Percentiles rank a stretch among this genome's conserved stretches.
phyloP scores from a whole-genome alignment of 306 rosid species.

The Cicer yamashitae region DNA sequence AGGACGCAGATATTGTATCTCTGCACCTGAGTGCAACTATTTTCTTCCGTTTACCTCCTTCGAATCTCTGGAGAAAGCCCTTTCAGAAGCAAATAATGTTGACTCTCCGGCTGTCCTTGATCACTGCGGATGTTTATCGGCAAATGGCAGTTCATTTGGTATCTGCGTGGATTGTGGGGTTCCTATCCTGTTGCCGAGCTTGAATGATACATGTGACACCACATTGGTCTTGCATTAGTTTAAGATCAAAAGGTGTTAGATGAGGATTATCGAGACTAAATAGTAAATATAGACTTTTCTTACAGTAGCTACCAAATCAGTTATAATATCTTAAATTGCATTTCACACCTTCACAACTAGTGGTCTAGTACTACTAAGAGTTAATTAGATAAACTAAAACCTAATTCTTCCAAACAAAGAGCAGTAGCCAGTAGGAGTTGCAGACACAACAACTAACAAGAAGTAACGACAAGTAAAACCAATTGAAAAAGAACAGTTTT shows the following conservation, averaged over 20 bases:
- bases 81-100: conserved; percentile 61
- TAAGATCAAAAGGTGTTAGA: neutral
- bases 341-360: conserved; percentile 24
- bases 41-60: conserved; percentile 79
- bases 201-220: neutral
- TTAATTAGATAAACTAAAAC: conserved; percentile 12
- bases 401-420: neutral
- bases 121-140: conserved; percentile 70
- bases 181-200: conserved; percentile 42
- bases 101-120: conserved; percentile 77
- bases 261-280: neutral
- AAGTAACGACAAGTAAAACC: too few species aligned
- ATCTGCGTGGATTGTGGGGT: conserved; percentile 85
- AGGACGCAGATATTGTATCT: conserved; percentile 77
- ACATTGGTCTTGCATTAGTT: neutral
- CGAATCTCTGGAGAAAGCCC: conserved; percentile 71
- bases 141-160: conserved; percentile 76
- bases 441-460: too few species aligned
- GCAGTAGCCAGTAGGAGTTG: too few species aligned
- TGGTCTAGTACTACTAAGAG: neutral
- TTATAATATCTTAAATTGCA: conserved; percentile 13
- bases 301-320: neutral
- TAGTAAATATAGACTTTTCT: neutral
- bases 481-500: too few species aligned
- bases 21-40: conserved; percentile 66